A percentile compares a stretch with the other conserved stretches of the same genome.
Evolutionary conservation across 2,329 filamentous ascomycete genomes (phyloP).

Genomic region (Fusarium sarcochroum): DNA sequence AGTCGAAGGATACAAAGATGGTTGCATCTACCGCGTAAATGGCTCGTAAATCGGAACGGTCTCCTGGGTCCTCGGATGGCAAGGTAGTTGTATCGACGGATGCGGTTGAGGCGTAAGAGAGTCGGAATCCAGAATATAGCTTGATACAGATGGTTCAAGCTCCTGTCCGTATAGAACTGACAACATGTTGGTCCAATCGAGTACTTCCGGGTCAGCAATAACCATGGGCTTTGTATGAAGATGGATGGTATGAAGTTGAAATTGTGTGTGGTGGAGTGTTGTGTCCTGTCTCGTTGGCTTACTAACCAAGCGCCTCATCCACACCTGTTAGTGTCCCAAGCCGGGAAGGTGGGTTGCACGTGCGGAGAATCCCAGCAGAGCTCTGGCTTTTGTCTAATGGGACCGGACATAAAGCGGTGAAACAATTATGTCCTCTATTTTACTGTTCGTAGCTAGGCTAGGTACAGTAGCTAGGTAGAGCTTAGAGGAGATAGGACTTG

Average conservation of each 20-base stretch:
- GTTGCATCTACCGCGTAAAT: not conserved
- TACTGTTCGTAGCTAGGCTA: too few species aligned
- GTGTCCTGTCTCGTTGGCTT: slow-evolving; percentile 28
- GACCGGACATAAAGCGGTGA: slow-evolving; percentile 32
- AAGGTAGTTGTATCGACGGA: not conserved
- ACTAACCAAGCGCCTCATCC: slow-evolving; percentile 32
- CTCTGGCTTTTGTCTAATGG: slow-evolving; percentile 7
- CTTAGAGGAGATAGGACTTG: not conserved
- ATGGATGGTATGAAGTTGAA: slow-evolving; percentile 37
- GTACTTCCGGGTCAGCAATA: not conserved
- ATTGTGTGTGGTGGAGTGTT: slow-evolving; percentile 29
- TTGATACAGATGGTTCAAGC: too few species aligned
- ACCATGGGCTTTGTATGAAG: not conserved
- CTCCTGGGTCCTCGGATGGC: not conserved
- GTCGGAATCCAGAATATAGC: not conserved
- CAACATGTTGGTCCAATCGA: not conserved
- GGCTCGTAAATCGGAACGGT: not conserved
- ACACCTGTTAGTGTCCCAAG: slow-evolving; percentile 14
- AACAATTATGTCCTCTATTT: not conserved
- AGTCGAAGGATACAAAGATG: not conserved
- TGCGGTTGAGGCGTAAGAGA: not conserved
- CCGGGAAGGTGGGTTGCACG: slow-evolving; percentile 20
- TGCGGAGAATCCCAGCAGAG: slow-evolving; percentile 37
- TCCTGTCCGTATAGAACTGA: too few species aligned
- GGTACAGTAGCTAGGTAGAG: not conserved